Base-by-base conservation (phyloP, 2,329 filamentous ascomycete species). In the Coniochaeta pulveracea region DNA sequence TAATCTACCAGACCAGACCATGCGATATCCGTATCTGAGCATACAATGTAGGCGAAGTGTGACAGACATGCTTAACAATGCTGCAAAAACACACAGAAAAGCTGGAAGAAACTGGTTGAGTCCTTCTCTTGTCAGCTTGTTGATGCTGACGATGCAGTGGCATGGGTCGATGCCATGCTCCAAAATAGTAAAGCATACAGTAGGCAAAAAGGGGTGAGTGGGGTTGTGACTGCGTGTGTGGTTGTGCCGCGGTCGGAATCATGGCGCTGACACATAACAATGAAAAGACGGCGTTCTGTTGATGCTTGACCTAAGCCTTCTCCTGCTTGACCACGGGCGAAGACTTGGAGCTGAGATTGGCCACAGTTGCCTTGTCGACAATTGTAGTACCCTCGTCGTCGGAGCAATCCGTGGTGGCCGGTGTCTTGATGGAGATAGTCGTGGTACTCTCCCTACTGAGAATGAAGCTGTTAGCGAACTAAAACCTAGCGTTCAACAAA, bases 301-400 rank as follows among this genome's bases (percentile, higher is more conserved):
- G 26, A 17, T 31, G 18, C 11, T 14, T 7, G 15, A 39, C 38
- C 44, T 51, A 59, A 33, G 51, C 46, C 46, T 57, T 56, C 46
- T 58, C 58, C 44, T 56, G 49, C 39, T 63, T 61, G 45, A 56
- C 53, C 44, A 66, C 67, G 17, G 69, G 68, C 26, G 69, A 72
- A 17, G 62, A 64, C 41, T 63, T 55, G 42, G 61, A 57, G 47
- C 61, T 65, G 41, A 58, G 58, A 35, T 57, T 53, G 34, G 57
- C 60, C 34, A 53, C 50, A 35, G 58, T 53, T 33, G 58, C 60
- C 35, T 61, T 60, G 40, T 72, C 66, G 30, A 67, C 61, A 39
- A 73, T 61, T n/a, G 69, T 72, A 36, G 64, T 60, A 38, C 62
- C 64, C 46, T 74, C 69, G 41, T 70, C 66, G 37, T 56, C 64